These are phyloP conservation scores for Nakazawaea ambrosiae DNA, from an alignment of 805 yeast genomes.

Conservation along the genomic window DNA sequence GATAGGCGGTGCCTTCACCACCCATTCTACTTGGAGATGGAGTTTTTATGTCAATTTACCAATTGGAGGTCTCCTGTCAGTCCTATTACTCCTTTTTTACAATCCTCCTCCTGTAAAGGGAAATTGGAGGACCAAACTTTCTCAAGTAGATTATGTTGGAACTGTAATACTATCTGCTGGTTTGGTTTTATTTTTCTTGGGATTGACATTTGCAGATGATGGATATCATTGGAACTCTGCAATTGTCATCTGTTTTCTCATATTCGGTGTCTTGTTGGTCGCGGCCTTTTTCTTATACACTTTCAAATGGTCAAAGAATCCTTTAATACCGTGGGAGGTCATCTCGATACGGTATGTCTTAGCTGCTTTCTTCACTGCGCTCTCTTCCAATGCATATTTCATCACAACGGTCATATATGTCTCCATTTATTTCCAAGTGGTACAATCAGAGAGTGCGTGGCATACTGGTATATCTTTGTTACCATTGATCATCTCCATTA, in stretches of 20 bases:
- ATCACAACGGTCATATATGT: conserved; percentile 29
- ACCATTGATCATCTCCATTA: conserved; percentile 35
- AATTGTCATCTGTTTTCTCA: conserved; percentile 41
- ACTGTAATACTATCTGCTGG: conserved; percentile 35
- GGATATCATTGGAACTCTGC: conserved; percentile 48
- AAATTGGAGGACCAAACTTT: conserved; percentile 28
- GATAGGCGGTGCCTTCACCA: conserved; percentile 59
- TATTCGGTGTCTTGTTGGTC: conserved; percentile 35
- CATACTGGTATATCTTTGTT: conserved; percentile 38
- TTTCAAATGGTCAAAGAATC: conserved; percentile 33
- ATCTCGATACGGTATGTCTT: conserved; percentile 28
- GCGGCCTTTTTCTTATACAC: conserved; percentile 32
- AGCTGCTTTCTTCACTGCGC: conserved; percentile 29
- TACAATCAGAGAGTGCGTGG: conserved; percentile 33
- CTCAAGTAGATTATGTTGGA: conserved; percentile 43
- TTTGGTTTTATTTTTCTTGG: conserved; percentile 38
- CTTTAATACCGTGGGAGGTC: conserved; percentile 38
- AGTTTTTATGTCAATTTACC: conserved; percentile 68
- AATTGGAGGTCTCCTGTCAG: conserved; percentile 46
- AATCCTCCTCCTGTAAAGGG: conserved; percentile 39
- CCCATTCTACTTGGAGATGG: conserved; percentile 67
- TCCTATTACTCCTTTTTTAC: conserved; percentile 31
- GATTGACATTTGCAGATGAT: conserved; percentile 48
- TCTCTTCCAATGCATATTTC: conserved; percentile 32
- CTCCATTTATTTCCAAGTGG: conserved; percentile 44